phyloP scores from a whole-genome alignment of 2,329 filamentous ascomycete species.

The Talaromyces atroroseus region DNA sequence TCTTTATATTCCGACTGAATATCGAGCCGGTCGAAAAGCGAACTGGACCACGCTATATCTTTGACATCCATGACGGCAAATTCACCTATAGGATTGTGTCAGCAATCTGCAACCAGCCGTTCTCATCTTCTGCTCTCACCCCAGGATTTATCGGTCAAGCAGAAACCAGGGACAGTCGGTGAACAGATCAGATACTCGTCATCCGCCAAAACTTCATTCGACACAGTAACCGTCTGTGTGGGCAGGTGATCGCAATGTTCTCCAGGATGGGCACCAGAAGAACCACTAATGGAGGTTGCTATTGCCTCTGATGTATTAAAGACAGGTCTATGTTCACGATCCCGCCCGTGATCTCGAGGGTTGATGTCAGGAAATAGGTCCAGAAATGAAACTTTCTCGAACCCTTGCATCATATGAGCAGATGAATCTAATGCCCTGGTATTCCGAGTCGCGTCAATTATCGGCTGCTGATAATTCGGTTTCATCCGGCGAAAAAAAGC shows the following conservation, averaged over 20 bases:
- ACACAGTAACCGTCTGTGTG: not conserved
- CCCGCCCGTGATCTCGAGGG: not conserved
- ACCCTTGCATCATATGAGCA: slow-evolving; percentile 1
- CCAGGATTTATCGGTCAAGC: slow-evolving; percentile 19
- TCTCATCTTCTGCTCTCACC: slow-evolving; percentile 11
- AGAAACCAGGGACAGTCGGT: slow-evolving; percentile 15
- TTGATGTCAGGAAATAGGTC: not conserved
- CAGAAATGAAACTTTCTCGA: not conserved
- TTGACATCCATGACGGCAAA: slow-evolving; percentile 18
- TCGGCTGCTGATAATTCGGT: slow-evolving; percentile 15
- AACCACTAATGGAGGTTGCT: not conserved
- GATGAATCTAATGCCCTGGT: slow-evolving; percentile 2
- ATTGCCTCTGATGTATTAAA: not conserved
- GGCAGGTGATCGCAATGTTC: not conserved
- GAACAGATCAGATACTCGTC: slow-evolving; percentile 20
- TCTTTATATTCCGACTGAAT: slow-evolving; percentile 21
- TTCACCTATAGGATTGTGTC: slow-evolving; percentile 15
- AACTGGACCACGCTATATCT: slow-evolving; percentile 17
- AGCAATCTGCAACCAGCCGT: not conserved
- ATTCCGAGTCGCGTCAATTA: not conserved
- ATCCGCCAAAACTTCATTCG: slow-evolving; percentile 4
- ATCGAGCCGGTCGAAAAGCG: slow-evolving; percentile 18
- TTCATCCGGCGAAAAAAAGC: slow-evolving; percentile 23
- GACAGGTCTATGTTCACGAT: not conserved
- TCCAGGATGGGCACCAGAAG: not conserved